Conservation (phyloP, 2,329 filamentous ascomycete genomes). For the Trichoderma pleuroti region DNA sequence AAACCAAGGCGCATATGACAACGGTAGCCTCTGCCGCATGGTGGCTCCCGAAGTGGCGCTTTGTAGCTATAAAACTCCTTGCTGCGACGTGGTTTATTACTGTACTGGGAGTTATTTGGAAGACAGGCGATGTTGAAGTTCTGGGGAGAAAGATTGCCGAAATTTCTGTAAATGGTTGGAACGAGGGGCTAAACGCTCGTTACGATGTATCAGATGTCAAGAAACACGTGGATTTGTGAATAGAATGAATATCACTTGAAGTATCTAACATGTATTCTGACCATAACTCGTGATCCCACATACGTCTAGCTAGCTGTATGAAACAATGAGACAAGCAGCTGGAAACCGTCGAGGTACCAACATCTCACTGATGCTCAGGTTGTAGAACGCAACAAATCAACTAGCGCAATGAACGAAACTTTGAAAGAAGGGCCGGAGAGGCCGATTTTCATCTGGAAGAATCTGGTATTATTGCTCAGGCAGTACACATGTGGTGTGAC, state of each 20-base stretch:
- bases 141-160: background rate
- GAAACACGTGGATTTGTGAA: background rate
- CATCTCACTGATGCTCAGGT: background rate
- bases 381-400: background rate
- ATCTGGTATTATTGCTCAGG: background rate
- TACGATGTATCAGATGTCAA: background rate
- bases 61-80: background rate
- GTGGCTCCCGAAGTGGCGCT: background rate
- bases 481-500: background rate
- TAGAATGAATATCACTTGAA: background rate
- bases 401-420: background rate
- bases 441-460: background rate
- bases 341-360: background rate
- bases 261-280: background rate
- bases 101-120: background rate
- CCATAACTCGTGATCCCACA: background rate
- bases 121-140: background rate
- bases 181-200: background rate
- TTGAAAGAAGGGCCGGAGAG: background rate
- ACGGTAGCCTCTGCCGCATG: background rate
- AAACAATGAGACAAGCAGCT: background rate
- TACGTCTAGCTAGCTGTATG: background rate
- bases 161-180: background rate
- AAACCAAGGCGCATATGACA: background rate
- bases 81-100: background rate